Conservation (phyloP, 202 grass and related monocot genomes). For the Setaria italica region DNA sequence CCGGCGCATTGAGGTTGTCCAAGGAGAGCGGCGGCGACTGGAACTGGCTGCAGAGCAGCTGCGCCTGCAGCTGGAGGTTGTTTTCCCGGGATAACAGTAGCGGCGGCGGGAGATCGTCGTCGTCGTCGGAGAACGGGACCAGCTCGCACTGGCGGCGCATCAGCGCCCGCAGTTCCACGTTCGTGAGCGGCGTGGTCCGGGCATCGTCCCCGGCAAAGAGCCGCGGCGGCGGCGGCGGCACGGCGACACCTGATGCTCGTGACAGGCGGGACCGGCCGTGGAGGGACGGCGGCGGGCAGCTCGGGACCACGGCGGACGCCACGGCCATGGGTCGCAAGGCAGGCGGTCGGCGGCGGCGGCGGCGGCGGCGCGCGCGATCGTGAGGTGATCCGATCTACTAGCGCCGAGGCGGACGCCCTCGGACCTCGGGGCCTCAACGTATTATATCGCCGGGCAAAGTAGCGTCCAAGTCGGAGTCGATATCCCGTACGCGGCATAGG, state of each 20-base stretch:
- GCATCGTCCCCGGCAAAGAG: neutral
- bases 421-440: neutral
- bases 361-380: neutral
- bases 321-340: too few relatives aligned
- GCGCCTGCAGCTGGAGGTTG: neutral
- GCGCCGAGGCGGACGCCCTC: neutral
- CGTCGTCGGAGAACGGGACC: neutral
- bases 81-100: neutral
- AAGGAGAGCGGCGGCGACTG: neutral
- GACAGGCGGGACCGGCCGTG: neutral
- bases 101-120: neutral
- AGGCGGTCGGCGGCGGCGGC: neutral
- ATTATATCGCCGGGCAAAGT: neutral
- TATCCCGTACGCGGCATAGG: too few relatives aligned
- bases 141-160: neutral
- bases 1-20: neutral
- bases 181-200: neutral
- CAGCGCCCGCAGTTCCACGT: neutral
- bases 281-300: neutral
- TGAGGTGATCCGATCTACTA: too few relatives aligned
- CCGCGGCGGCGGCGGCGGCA: neutral
- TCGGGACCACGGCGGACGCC: neutral
- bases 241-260: neutral
- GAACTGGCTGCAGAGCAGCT: neutral
- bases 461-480: neutral